Evolutionary conservation across 805 yeast genomes (phyloP), one percentile per base, ranked within the genome.

Genomic region (Pichia pseudocactophila): DNA sequence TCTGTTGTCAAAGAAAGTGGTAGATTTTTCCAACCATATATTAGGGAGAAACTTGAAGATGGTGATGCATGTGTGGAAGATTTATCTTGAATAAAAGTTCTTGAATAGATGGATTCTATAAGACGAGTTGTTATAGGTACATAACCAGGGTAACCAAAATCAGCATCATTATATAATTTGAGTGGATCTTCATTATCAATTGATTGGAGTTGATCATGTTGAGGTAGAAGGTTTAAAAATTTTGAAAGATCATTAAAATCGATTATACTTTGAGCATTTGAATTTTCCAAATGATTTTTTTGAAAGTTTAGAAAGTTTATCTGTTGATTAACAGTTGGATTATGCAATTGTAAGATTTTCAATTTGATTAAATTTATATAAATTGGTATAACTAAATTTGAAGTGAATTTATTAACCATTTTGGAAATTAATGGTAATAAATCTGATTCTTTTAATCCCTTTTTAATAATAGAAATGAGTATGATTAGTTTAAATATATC

Each of bases 51-150:
- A 22, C 22, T 16, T 19, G 32, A 27, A 16, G 34, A 31, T 11
- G 34, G 10, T 31, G 34, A 31, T 6, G 7, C 3, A 7, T 31
- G 6, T 9, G 13, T 7, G 13, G 17, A 31, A 7, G 15, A 34
- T n/a, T 34, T 12, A 20, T 22, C 26, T 12, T 36, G 7, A 16
- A 46, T 19, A 17, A 39, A 33, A 22, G 73, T 70, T 34, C 89
- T 63, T 39, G 70, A 73, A 49, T 80, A 76, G n/a, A 82, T 68
- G 17, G 78, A 62, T 61, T 89, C 88, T 3, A 85, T 71, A 11
- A 88, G 53, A 46, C 97, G 68, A 3, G 79, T 70, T 2, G 76
- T 64, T 4, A 90, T 58, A 2, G 98, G 97, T 0, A 87, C 82
- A 26, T 76, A 82, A 0, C 95, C 92, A 5, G 96, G 82, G 46